These are phyloP conservation scores for Fomes fomentarius DNA, from an alignment of 1,284 basidiomycete genomes.

Conservation along the genomic window DNA sequence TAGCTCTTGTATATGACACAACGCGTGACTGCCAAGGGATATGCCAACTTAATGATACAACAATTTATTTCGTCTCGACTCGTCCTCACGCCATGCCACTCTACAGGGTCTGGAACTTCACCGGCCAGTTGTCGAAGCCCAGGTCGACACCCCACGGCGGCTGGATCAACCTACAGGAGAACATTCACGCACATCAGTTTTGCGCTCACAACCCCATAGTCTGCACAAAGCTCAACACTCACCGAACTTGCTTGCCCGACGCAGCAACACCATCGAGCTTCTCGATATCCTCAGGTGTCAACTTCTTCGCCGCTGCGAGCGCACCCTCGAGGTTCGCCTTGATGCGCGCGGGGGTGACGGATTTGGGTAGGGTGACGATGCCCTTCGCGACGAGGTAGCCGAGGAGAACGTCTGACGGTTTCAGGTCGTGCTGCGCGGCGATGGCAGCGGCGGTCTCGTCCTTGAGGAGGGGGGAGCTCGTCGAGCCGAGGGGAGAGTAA, in stretches of 20 bases:
- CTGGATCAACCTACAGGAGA: conserved; percentile 50
- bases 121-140: conserved; percentile 70
- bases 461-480: conserved; percentile 66
- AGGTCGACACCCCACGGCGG: conserved; percentile 74
- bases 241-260: conserved; percentile 72
- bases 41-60: background rate
- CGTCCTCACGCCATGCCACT: background rate
- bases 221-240: conserved; percentile 26
- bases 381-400: conserved; percentile 72
- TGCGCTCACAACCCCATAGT: too few relatives aligned
- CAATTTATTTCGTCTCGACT: background rate
- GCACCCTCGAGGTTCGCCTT: conserved; percentile 66
- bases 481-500: conserved; percentile 85
- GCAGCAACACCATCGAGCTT: conserved; percentile 68
- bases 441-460: conserved; percentile 71
- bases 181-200: background rate
- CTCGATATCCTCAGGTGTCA: conserved; percentile 63
- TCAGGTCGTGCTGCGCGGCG: conserved; percentile 61
- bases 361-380: conserved; percentile 75
- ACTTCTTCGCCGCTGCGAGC: conserved; percentile 48
- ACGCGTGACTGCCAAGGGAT: too few relatives aligned
- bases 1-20: too few relatives aligned
- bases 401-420: conserved; percentile 66
- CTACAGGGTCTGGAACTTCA: conserved; percentile 6
- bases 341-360: conserved; percentile 77